Percentiles rank a stretch among this genome's conserved stretches.
These are phyloP conservation scores for Neurospora sp. DNA, from an alignment of 495 filamentous ascomycete genomes.

Conservation along the genomic window DNA sequence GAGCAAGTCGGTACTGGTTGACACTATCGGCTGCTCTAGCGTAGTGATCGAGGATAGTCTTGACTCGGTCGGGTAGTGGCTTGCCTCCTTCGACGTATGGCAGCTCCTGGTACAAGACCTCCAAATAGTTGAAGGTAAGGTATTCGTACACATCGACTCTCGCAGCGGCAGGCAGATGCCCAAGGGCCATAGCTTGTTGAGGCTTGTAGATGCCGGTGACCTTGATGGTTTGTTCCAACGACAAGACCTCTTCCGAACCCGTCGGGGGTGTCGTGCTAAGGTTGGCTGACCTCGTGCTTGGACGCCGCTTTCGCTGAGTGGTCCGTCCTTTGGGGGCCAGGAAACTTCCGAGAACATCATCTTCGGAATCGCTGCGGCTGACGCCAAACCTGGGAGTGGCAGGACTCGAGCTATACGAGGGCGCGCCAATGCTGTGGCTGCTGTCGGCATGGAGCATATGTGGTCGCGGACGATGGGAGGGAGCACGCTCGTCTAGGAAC, in stretches of 20 bases:
- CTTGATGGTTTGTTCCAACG: slow-evolving; percentile 51
- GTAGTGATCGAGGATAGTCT: slow-evolving; percentile 49
- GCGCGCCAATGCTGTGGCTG: slow-evolving; percentile 13
- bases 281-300: slow-evolving; percentile 25
- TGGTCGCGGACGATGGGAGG: slow-evolving; percentile 27
- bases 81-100: slow-evolving; percentile 17
- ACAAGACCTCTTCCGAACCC: slow-evolving; percentile 39
- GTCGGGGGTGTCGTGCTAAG: slow-evolving; percentile 52
- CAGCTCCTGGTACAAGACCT: slow-evolving; percentile 30
- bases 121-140: slow-evolving; percentile 50
- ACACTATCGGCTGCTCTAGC: slow-evolving; percentile 49
- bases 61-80: slow-evolving; percentile 31
- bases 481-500: slow-evolving; percentile 40
- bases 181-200: slow-evolving; percentile 52
- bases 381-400: slow-evolving; percentile 36
- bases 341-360: slow-evolving; percentile 51
- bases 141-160: slow-evolving; percentile 45
- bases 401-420: slow-evolving; percentile 34
- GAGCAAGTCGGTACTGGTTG: slow-evolving; percentile 52
- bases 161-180: slow-evolving; percentile 46
- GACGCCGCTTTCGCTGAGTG: slow-evolving; percentile 24
- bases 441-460: slow-evolving; percentile 20
- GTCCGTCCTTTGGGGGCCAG: slow-evolving; percentile 38
- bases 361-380: slow-evolving; percentile 58
- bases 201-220: slow-evolving; percentile 42